Base-by-base conservation (phyloP, 768 basidiomycete species). In the Phanerodontia chrysosporium region DNA sequence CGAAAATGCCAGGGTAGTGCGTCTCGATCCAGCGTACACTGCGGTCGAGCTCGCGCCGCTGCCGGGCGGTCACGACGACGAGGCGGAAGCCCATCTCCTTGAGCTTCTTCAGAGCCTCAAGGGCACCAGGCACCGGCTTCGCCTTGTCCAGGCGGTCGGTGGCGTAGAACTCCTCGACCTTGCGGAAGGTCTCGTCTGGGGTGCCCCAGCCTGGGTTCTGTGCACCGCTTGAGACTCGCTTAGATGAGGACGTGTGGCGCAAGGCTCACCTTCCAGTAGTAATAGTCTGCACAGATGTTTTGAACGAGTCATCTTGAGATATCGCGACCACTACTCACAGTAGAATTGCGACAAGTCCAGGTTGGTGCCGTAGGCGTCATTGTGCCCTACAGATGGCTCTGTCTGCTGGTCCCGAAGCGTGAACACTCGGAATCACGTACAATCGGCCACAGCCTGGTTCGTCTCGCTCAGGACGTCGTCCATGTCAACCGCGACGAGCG, bases 51-150 rank as follows among this genome's bases (percentile, higher is more conserved):
- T 80, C 72, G 35, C 80, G 77, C 56, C 80, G 73, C 25, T 76
- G 75, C 62, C 91, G 76, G n/a, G 91, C 89, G 9, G 91, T 93
- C 51, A 93, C 82, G 61, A 92, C 82, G 56, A 90, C 78, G 49
- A 93, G 74, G 44, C 81, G 78, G 69, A 80, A 90, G 2, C 90
- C 90, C 73, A 87, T 72, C 51, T 80, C 74, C 54, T 78, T 78
- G 16, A 93, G 75, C 24, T 76, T 70, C 64, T 78, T 71, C 36
- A 83, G 68, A 21, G 82, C 86, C 61, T 88, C 83, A 35, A 73
- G 72, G 29, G 89, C 87, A 3, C 87, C 88, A 6, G 78, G 75
- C 28, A 90, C 78, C 16, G 85, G 85, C 2, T 61, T 67, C 32
- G 83, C 77, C 29, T 72, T 67, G 18, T 75, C 70, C 42, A 87